Evolutionary conservation across 805 yeast genomes (phyloP).

Genomic region (Metschnikowia lunata): DNA sequence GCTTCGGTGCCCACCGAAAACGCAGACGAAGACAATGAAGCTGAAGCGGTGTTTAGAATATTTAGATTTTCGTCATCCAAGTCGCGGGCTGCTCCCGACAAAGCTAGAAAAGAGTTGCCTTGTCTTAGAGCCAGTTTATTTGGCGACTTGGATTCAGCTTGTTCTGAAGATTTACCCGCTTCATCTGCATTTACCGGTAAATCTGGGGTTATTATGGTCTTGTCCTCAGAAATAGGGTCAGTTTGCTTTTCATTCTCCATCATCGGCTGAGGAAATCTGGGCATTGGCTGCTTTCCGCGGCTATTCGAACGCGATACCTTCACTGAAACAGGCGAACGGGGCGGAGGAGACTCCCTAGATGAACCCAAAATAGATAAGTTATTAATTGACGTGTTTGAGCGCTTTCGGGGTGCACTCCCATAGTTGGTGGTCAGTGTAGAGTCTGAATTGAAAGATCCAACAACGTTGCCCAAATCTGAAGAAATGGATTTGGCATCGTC

Average conservation of each 20-base stretch:
- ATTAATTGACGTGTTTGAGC: constrained; percentile 11
- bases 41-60: constrained; percentile 17
- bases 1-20: constrained; percentile 1
- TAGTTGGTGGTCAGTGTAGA: constrained; percentile 39
- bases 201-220: neutral
- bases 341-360: constrained; percentile 11
- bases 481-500: constrained; percentile 18
- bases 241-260: neutral
- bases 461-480: constrained; percentile 37
- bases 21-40: constrained; percentile 13
- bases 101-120: neutral
- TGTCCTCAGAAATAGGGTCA: neutral
- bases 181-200: neutral
- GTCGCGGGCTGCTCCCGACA: constrained; percentile 15
- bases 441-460: constrained; percentile 39
- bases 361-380: constrained; percentile 10
- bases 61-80: constrained; percentile 34
- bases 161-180: no score
- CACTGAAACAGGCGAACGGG: neutral
- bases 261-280: neutral
- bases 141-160: neutral
- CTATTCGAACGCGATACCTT: neutral
- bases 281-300: neutral
- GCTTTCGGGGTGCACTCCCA: constrained; percentile 21
- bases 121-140: neutral